A percentile compares a stretch with the other conserved stretches of the same genome.
phyloP scores from a whole-genome alignment of 2,329 filamentous ascomycete genomes.

The Beauveria caledonica region DNA sequence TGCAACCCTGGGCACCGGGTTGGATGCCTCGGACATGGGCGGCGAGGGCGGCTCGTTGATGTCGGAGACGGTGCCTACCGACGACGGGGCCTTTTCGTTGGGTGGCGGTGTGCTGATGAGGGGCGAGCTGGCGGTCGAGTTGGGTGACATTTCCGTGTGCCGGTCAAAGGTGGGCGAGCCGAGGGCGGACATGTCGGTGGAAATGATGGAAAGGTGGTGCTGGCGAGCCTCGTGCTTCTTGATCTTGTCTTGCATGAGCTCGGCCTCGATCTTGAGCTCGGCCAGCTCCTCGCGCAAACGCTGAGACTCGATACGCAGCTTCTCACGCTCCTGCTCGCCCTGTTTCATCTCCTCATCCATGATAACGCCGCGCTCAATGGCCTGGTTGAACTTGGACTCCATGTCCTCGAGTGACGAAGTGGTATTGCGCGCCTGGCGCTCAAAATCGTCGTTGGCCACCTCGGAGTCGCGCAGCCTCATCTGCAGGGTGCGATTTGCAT shows the following conservation, averaged over 20 bases:
- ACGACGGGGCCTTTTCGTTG: constrained; percentile 49
- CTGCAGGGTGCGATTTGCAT: constrained; percentile 72
- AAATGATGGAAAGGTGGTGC: constrained; percentile 46
- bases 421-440: constrained; percentile 90
- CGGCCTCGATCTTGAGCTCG: constrained; percentile 88
- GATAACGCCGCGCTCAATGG: constrained; percentile 86
- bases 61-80: constrained; percentile 51
- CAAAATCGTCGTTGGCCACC: constrained; percentile 96
- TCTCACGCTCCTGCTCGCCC: constrained; percentile 86
- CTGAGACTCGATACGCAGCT: constrained; percentile 82
- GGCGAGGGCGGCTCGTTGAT: constrained; percentile 84
- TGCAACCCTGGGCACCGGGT: constrained; percentile 44
- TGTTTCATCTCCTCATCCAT: constrained; percentile 90
- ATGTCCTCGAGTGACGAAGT: constrained; percentile 93
- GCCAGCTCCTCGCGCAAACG: constrained; percentile 82
- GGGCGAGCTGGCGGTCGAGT: constrained; percentile 84
- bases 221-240: constrained; percentile 54
- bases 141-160: constrained; percentile 64
- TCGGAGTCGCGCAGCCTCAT: constrained; percentile 87
- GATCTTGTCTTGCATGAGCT: constrained; percentile 90
- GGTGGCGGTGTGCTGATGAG: constrained; percentile 79
- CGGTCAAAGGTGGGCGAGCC: constrained; percentile 68
- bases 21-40: constrained; percentile 80
- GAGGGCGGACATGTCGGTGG: constrained; percentile 53
- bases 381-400: constrained; percentile 92